Evolutionary conservation across 1,284 basidiomycete genomes (phyloP), one percentile per base, ranked within the genome.

Genomic region (Malassezia arunalokei): DNA sequence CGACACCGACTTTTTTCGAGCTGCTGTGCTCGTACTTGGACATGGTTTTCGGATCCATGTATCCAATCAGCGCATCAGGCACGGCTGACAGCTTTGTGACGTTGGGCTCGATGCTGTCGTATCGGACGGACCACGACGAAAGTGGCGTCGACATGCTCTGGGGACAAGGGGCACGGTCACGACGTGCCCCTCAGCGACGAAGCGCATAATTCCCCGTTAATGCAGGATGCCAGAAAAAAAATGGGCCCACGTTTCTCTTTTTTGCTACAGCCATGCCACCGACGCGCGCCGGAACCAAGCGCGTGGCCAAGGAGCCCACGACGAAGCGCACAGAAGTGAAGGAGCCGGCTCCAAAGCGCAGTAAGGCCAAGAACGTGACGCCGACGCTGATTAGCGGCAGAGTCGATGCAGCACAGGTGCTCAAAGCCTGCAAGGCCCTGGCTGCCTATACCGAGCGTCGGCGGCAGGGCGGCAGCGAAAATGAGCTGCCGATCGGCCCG

Each of bases 361-460:
- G 20, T 5, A 35, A 35, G 12, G 5, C 30, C n/a, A 14, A 38
- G 32, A 11, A 24, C 5, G 14, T 35, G 29, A 12, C 17, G 37
- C 35, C 29, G 2, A 17, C 12, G 32, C 8, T 41, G 39, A 54
- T 54, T 39, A 54, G 56, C 29, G 47, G 49, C 43, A 62, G 62
- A 42, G 56, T 71, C 17, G 59, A 65, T 40, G 27, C 45, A 0
- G 42, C 49, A 4, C 69, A 72, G 38, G 63, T 57, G 7, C 53
- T 63, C 12, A 66, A 68, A 51, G 69, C 69, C 1, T 61, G 65
- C 48, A 50, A 59, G 15, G 69, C 69, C 1, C 65, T 72, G 3
- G 42, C 54, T 12, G 59, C 66, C 0, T 65, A 68, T 55, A 44
- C 49, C 0, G 50, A 56, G 37, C 11, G 33, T 12, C 43, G 55